A percentile compares a stretch with the other conserved stretches of the same genome.
These are phyloP conservation scores for Salisapilia sapeloensis DNA, from an alignment of 352 stramenopile species.

Conservation along the genomic window DNA sequence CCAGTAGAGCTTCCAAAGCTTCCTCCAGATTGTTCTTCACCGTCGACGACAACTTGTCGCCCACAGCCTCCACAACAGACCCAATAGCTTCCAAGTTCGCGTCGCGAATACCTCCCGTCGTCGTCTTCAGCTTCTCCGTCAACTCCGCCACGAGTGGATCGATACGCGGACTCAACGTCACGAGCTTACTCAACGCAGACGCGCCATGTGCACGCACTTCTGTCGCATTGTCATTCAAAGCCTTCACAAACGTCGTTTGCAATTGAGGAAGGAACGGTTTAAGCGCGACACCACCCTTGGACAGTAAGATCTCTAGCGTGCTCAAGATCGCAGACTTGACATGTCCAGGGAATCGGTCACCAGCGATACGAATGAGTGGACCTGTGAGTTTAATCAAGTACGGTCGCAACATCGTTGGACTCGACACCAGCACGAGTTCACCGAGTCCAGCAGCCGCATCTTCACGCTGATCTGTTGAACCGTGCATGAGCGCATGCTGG, in stretches of 20 bases:
- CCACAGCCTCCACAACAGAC: constrained; percentile 41
- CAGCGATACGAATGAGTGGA: constrained; percentile 97
- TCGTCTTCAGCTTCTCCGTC: constrained; percentile 57
- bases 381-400: constrained; percentile 97
- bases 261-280: constrained; percentile 99
- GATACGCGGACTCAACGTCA: constrained; percentile 88
- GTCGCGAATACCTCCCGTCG: constrained; percentile 48
- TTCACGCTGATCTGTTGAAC: constrained; percentile 73
- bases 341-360: constrained; percentile 93
- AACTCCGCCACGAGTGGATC: constrained; percentile 94
- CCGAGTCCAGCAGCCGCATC: constrained; percentile 89
- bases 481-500: constrained; percentile 95
- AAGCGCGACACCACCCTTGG: constrained; percentile 91
- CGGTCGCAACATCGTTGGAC: constrained; percentile 74
- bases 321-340: constrained; percentile 98
- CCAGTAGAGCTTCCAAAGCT: constrained; percentile 47
- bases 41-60: constrained; percentile 45
- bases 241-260: constrained; percentile 99
- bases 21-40: constrained; percentile 29
- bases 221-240: constrained; percentile 92
- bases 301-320: constrained; percentile 92
- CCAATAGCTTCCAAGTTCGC: constrained; percentile 58
- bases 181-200: constrained; percentile 85
- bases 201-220: constrained; percentile 86
- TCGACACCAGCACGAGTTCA: constrained; percentile 93